These are phyloP conservation scores for Catharanthus roseus DNA, from an alignment of 257 asterid genomes.

Conservation along the genomic window DNA sequence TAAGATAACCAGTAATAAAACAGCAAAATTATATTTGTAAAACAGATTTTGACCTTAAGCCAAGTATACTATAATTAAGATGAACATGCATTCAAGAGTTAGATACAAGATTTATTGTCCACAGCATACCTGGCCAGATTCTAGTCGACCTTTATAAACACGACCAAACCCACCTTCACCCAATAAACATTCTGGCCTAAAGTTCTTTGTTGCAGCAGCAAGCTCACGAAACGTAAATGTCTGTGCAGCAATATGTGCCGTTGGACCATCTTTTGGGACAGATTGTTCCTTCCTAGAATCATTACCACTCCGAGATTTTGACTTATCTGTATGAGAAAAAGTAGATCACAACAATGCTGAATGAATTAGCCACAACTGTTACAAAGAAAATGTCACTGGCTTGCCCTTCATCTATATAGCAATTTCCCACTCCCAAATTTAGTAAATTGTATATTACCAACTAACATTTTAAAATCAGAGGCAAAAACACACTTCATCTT, in stretches of 20 bases:
- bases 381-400: not conserved
- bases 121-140: constrained; percentile 73
- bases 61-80: not conserved
- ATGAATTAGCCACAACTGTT: not conserved
- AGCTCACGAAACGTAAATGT: constrained; percentile 88
- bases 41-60: not conserved
- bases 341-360: not conserved
- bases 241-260: constrained; percentile 84
- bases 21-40: not conserved
- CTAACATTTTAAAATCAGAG: not conserved
- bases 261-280: constrained; percentile 57
- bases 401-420: not conserved
- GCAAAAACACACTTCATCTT: not conserved
- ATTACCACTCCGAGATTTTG: constrained; percentile 49
- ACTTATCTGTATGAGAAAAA: constrained; percentile 42
- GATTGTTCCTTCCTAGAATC: constrained; percentile 67
- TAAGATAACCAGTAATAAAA: not conserved
- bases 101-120: not conserved
- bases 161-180: constrained; percentile 99
- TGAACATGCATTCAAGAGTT: not conserved
- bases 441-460: not conserved
- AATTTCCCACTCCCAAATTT: not conserved
- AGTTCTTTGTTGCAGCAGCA: constrained; percentile 77
- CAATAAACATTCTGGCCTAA: constrained; percentile 63
- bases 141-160: constrained; percentile 79